Base-by-base conservation (phyloP, 1,284 basidiomycete genomes). In the Puccinia horiana region DNA sequence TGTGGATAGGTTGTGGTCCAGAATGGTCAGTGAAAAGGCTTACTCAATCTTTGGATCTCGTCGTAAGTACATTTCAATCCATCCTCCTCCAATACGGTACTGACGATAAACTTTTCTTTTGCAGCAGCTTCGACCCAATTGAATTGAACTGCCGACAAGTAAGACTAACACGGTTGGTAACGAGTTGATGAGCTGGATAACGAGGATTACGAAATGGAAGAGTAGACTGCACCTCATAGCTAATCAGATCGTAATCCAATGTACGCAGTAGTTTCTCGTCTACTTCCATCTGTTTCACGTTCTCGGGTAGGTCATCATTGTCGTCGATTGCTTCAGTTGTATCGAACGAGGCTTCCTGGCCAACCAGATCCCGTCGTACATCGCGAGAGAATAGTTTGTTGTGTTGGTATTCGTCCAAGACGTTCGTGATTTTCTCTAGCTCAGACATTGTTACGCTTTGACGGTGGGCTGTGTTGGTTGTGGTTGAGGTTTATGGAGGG, bases 111-210 rank as follows among this genome's bases (percentile, higher is more conserved):
- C 47, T 47, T 69, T 70, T 80, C 78, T 32, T 80, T 80, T 35
- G 78, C 78, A 37, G 67, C 78, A 29, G 78, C 78, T 52, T 80
- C 78, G 23, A 80, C 54, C 78, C 78, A 80, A 42, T 80, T 80
- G 54, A 80, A 80, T 80, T 80, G 47, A 5, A 80, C 78, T 29
- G 78, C 67, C 16, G 78, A 80, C 6, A 80, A 65, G 32, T 80
- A 73, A 26, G 78, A 37, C 78, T 80, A 26, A 26, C 8, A 23
- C 12, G 29, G n/a, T 2, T 63, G 6, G 42, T 29, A 63, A 35
- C 5, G 20, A 56, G 20, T 35, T 44, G 11, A 42, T 35, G 26
- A 61, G 56, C 5, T n/a, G 16, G 20, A 14, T 0, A 56, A 47
- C 26, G 35, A 76, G 1, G 35, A 6, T 44, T 1, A 37, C 58